These are phyloP conservation scores for Alloteropsis semialata DNA, from an alignment of 176 grass and related monocot genomes.

Conservation along the genomic window DNA sequence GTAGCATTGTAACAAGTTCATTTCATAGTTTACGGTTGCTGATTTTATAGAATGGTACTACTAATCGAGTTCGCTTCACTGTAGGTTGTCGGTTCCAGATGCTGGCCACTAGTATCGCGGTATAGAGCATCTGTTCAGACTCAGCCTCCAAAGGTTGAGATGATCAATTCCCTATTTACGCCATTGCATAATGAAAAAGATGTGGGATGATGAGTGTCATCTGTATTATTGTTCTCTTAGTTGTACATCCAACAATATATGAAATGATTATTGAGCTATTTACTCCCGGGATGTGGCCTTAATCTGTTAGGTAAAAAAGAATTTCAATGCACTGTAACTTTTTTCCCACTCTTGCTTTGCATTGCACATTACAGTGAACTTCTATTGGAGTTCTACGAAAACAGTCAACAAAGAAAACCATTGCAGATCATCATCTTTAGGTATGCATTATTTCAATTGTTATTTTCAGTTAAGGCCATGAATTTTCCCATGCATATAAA, in stretches of 20 bases:
- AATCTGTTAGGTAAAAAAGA: not conserved
- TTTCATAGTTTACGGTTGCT: not conserved
- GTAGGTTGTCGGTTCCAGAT: conserved; percentile 71
- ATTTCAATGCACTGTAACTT: not conserved
- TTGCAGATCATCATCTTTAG: conserved; percentile 74
- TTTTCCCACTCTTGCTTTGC: conserved; percentile 6
- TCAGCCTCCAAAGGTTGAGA: conserved; percentile 66
- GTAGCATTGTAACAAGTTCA: too few species aligned
- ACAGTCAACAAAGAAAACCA: conserved; percentile 52
- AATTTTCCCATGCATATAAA: not conserved
- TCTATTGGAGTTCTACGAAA: conserved; percentile 62
- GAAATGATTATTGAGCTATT: not conserved
- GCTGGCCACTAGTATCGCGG: conserved; percentile 63
- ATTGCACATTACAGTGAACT: conserved; percentile 66
- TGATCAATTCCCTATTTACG: conserved; percentile 76
- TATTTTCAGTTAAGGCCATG: not conserved
- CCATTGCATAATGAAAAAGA: conserved; percentile 54
- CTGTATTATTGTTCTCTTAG: conserved; percentile 18
- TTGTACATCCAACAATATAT: not conserved
- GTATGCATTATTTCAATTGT: conserved; percentile 27
- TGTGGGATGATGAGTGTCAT: conserved; percentile 72
- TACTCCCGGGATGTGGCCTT: not conserved
- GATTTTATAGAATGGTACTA: not conserved
- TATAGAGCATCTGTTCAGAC: conserved; percentile 77
- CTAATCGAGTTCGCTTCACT: not conserved